Base-by-base conservation (phyloP, 2,329 filamentous ascomycete genomes). In the Fusarium liriodendri region DNA sequence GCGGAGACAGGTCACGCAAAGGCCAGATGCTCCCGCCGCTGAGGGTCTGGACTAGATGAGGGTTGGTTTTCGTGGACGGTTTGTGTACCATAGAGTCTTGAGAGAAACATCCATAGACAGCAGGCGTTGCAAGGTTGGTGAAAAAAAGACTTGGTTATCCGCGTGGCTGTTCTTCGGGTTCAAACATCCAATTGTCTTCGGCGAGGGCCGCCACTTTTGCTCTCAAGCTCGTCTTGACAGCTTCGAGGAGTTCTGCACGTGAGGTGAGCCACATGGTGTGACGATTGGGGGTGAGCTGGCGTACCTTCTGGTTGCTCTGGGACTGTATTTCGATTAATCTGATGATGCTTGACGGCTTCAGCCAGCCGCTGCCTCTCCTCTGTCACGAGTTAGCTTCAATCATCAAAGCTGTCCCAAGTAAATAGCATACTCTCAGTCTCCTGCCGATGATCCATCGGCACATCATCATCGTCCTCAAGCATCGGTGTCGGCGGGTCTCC, bases 131-230 rank as follows among this genome's bases (percentile, higher is more conserved):
- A 71, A 67, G 71, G 66, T 54, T 74, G 75, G 72, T 47, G 74
- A 32, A 32, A 29, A 72, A 68, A 73, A 73, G 59, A 59, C 57
- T 64, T 62, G 62, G 73, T 80, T 76, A 80, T 66, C 77, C 79
- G 42, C 84, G 84, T 47, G 82, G 82, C 70, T 87, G 84, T 63
- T 89, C 87, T 76, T 94, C 93, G 2, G 89, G 86, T 81, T 95
- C 94, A 83, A 93, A 97, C 92, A 97, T 97, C 95, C 95, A 98
- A 77, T 92, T 93, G 79, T 98, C 95, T 60, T 97, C 93, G 25
- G 93, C 89, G 59, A 97, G 84, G 16, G 92, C 90, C 18, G 90
- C 89, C 3, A 95, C 92, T 80, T 95, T 94, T 67, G 90, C 90
- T 75, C 90, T 87, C 64, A 97, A 84, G 80, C 92, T 95, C 37